Percentiles rank a stretch among this genome's conserved stretches.
Evolutionary conservation across 2,329 filamentous ascomycete genomes (phyloP).

Genomic region (Epichloe typhina): DNA sequence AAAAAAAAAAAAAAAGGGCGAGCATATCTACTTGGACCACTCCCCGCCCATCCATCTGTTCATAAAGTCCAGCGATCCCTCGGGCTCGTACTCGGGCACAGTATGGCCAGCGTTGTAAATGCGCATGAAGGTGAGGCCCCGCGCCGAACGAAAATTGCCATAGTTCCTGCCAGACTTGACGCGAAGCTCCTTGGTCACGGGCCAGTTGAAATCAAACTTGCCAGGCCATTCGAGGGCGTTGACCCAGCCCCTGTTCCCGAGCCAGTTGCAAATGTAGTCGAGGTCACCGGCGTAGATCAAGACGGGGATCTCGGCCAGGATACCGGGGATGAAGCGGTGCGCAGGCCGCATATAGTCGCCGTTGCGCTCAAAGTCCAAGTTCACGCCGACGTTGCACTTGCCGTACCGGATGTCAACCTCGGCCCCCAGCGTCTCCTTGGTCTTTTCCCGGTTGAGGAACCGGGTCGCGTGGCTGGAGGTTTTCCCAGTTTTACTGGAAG

Average conservation of each 20-base stretch:
- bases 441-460: conserved; percentile 71
- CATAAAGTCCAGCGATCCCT: conserved; percentile 76
- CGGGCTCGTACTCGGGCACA: conserved; percentile 91
- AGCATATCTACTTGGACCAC: conserved; percentile 5
- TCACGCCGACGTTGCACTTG: conserved; percentile 94
- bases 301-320: conserved; percentile 85
- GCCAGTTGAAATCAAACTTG: conserved; percentile 64
- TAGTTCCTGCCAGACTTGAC: conserved; percentile 35
- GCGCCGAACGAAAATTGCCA: conserved; percentile 72
- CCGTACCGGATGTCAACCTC: conserved; percentile 72
- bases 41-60: conserved; percentile 64
- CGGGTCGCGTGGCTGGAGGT: conserved; percentile 74
- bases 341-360: conserved; percentile 98
- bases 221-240: conserved; percentile 87
- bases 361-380: conserved; percentile 72
- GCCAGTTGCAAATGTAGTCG: conserved; percentile 93
- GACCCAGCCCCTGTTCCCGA: conserved; percentile 92
- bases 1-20: too few relatives aligned
- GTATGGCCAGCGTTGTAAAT: conserved; percentile 87
- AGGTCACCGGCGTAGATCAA: conserved; percentile 85
- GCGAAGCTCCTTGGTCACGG: conserved; percentile 54
- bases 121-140: conserved; percentile 89
- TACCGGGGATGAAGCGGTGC: conserved; percentile 72
- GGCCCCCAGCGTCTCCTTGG: conserved; percentile 75
- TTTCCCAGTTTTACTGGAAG: conserved; percentile 31